These are phyloP conservation scores for Paramecium sonneborni DNA, from an alignment of 73 alveolate genomes.

Conservation along the genomic window DNA sequence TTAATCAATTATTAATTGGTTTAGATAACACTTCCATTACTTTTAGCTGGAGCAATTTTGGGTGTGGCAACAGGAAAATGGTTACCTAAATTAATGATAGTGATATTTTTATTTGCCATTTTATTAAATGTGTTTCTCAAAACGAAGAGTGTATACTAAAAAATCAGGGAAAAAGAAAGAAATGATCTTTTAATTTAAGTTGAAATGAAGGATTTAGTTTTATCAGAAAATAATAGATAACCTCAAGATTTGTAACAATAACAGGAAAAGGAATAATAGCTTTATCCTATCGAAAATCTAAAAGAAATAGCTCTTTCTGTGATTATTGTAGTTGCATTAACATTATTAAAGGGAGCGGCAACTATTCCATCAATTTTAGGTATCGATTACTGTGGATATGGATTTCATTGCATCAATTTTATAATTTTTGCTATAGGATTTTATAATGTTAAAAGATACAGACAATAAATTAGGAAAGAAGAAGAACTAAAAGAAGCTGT, in stretches of 20 bases:
- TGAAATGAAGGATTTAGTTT: not conserved
- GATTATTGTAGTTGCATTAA: not conserved
- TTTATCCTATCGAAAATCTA: not conserved
- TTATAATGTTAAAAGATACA: slow-evolving; percentile 44
- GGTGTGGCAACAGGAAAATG: slow-evolving; percentile 54
- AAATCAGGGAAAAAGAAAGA: not conserved
- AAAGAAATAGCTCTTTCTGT: slow-evolving; percentile 34
- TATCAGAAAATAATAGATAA: not conserved
- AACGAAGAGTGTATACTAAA: not conserved
- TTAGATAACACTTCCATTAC: slow-evolving; percentile 14
- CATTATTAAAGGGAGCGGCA: not conserved
- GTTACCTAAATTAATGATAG: slow-evolving; percentile 5
- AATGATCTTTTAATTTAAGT: not conserved
- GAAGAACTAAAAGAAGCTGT: not conserved
- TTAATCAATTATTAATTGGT: slow-evolving; percentile 30
- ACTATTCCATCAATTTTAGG: slow-evolving; percentile 22
- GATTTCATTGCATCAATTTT: not conserved
- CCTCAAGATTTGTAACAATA: not conserved
- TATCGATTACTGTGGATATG: not conserved
- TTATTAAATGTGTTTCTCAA: not conserved
- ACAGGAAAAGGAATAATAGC: not conserved
- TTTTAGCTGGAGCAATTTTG: slow-evolving; percentile 12
- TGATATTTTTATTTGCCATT: slow-evolving; percentile 15
- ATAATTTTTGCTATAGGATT: not conserved
- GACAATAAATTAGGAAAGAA: not conserved